phyloP scores from a whole-genome alignment of 2,329 filamentous ascomycete genomes.

The Aspergillus sp. region DNA sequence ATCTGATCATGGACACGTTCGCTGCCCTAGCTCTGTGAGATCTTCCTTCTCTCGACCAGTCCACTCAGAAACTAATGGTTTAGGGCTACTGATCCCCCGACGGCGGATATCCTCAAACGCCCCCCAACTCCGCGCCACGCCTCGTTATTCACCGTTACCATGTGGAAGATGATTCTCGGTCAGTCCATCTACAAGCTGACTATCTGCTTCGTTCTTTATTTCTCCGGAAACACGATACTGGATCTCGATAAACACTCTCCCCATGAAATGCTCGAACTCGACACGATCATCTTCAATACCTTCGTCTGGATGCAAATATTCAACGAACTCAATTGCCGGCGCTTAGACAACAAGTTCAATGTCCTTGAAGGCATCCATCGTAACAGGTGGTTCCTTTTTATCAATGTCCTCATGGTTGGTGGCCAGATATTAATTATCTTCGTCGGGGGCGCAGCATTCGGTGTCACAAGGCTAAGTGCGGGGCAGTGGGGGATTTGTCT shows the following conservation, averaged over 20 bases:
- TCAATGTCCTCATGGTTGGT: constrained; percentile 83
- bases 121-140: constrained; percentile 75
- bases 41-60: neutral
- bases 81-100: constrained; percentile 77
- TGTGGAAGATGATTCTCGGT: constrained; percentile 99
- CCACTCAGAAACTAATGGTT: neutral
- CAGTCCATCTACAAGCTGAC: constrained; percentile 85
- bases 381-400: constrained; percentile 86
- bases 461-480: constrained; percentile 66
- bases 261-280: constrained; percentile 56
- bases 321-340: constrained; percentile 95
- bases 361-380: constrained; percentile 83
- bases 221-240: constrained; percentile 64
- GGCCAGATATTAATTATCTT: constrained; percentile 89
- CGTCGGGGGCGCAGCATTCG: constrained; percentile 78
- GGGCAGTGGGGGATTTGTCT: constrained; percentile 86
- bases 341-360: constrained; percentile 91
- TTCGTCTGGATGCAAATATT: constrained; percentile 99
- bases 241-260: constrained; percentile 44
- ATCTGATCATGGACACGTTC: constrained; percentile 96
- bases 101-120: constrained; percentile 74
- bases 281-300: constrained; percentile 91
- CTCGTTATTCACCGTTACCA: constrained; percentile 77
- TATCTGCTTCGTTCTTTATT: constrained; percentile 79
- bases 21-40: constrained; percentile 72